Evolutionary conservation across 345 rosid species (phyloP).

Genomic region (Cochlearia excelsa): DNA sequence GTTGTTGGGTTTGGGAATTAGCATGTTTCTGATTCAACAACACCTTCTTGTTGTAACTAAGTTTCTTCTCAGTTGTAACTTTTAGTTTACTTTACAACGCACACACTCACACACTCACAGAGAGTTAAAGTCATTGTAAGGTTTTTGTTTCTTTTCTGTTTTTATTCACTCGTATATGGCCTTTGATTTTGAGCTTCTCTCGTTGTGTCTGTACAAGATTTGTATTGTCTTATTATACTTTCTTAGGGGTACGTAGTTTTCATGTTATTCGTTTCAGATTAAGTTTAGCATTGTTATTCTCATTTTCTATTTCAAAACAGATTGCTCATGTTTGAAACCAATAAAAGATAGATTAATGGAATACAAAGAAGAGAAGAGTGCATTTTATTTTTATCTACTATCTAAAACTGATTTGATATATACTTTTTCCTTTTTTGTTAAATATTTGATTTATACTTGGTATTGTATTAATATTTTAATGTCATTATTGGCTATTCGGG

Average conservation of each 20-base stretch:
- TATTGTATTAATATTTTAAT: no score
- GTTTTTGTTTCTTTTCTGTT: constrained; percentile 9
- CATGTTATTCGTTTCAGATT: background rate
- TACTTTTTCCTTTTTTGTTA: no score
- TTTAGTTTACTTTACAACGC: constrained; percentile 8
- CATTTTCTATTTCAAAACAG: background rate
- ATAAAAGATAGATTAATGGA: no score
- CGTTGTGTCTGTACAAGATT: constrained; percentile 31
- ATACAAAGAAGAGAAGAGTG: background rate
- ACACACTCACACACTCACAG: constrained; percentile 1
- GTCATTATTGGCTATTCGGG: no score
- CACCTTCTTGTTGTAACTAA: constrained; percentile 33
- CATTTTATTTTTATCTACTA: no score
- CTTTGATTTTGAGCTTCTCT: constrained; percentile 28
- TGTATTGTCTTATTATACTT: constrained; percentile 19
- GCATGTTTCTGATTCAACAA: constrained; percentile 25
- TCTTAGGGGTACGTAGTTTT: constrained; percentile 15
- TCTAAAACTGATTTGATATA: no score
- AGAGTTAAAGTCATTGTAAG: constrained; percentile 7
- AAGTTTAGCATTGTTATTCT: background rate
- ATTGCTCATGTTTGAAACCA: background rate
- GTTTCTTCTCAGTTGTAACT: constrained; percentile 29
- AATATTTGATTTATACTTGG: no score
- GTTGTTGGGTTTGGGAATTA: constrained; percentile 14
- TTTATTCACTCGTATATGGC: constrained; percentile 6